Evolutionary conservation across 1,139 yeast genomes (phyloP), one percentile per base, ranked within the genome.

Genomic region (Hansenula sp.): DNA sequence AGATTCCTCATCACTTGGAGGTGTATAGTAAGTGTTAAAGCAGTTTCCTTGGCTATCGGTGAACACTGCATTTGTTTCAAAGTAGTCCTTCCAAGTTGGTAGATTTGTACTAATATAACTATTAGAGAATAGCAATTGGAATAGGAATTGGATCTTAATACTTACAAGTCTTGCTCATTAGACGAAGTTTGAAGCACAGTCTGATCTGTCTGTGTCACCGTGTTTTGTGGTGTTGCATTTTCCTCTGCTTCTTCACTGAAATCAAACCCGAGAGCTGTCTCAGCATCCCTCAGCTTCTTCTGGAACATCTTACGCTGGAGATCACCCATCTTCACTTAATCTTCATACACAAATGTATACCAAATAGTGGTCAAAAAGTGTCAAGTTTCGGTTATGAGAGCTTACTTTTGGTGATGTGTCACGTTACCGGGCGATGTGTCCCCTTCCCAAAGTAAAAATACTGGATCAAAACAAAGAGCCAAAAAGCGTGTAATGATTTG

Each of bases 11-110:
- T 55, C 41, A 3, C 53, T 42, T 0, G 96, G 92, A 0, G 78
- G 69, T 13, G 68, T 66, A 51, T 69, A 84, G 57, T 82, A 86
- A 0, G 81, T 75, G 44, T 79, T 77, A 59, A 87, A 77, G 34
- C 57, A 46, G 11, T 60, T 57, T 21, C 65, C 52, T 3, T 52
- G 44, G 0, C 52, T 41, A n/a, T 57, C 40, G 3, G 40, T 40
- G 14, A 65, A 55, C 1, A 42, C 37, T 24, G 62, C 62, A 35
- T 66, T 65, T 18, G 52, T 39, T 4, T 57, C 59, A 46, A 74
- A 75, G 52, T 53, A 76, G 3, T 63, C 64, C 1, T 50, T 38
- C 79, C 77, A 75, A n/a, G 48, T 37, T 13, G 60, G 61, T 6
- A 53, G 49, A 10, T 37, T 11, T 39, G 31, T 17, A 25, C 40